Base-by-base conservation (phyloP, 176 grass and related monocot genomes). In the Chloris gayana region DNA sequence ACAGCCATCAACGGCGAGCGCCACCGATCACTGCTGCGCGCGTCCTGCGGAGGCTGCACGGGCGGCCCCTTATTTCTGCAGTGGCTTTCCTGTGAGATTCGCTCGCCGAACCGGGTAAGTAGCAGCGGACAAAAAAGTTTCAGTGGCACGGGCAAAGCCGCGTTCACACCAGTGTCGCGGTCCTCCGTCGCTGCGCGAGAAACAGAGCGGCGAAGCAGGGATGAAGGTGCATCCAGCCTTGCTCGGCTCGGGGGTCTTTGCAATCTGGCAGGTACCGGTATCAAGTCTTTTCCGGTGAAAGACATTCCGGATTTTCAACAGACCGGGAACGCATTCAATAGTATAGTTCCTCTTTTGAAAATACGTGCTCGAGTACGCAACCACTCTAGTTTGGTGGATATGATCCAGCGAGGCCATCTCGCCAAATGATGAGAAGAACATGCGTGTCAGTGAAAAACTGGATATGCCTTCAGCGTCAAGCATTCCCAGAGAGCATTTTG, bases 1-100 rank as follows among this genome's bases (percentile, higher is more conserved):
- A 18, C 12, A 59, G 87, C 87, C 82, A 85, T 85, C 44, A 76
- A 81, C 74, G 73, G 47, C 58, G 79, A 50, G 22, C 7, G 2
- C 56, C 12, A 10, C 11, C n/a, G n/a, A n/a, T 12, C 11, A 13
- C 64, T 25, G 33, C 69, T 51, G 69, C 22, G 67, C 14, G 80
- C 6, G n/a, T 13, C 31, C 14, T 18, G 27, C 3, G 54, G 70
- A 13, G 61, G 3, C 57, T 50, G 80, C 77, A 63, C 35, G 66
- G 73, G 17, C 59, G 41, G 46, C 30, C 42, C 24, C 54, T 8
- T 12, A 33, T 63, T 70, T 85, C 75, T 80, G 41, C 42, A 35
- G 25, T 25, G 9, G 69, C 6, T 42, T 79, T 26, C 9, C 24
- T 33, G 51, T 1, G 45, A 70, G 66, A 74, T 75, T 80, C 75